A percentile compares a stretch with the other conserved stretches of the same genome.
Evolutionary conservation across 75 land plant species (phyloP).

Genomic region (Ceratopteris richardii): DNA sequence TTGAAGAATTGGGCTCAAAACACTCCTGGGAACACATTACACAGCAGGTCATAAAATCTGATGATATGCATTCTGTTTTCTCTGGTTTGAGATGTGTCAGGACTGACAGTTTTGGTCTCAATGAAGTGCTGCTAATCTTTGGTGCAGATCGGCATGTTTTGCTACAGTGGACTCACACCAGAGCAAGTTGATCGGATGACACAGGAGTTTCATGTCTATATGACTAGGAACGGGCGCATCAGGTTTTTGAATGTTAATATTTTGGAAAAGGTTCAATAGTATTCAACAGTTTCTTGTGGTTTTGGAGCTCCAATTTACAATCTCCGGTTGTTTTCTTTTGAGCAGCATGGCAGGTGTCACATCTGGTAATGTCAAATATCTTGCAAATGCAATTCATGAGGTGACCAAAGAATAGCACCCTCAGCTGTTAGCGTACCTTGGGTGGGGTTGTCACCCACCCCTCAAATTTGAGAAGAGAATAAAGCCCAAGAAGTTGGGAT

Average conservation of each 20-base stretch:
- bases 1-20: conserved; percentile 66
- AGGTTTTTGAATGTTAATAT: conserved; percentile 55
- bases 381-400: conserved; percentile 87
- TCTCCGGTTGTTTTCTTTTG: background rate
- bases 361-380: conserved; percentile 64
- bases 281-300: background rate
- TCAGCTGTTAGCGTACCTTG: background rate
- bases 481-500: too few species aligned
- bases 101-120: too few species aligned
- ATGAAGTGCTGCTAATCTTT: background rate
- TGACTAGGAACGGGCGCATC: conserved; percentile 91
- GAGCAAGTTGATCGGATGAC: conserved; percentile 92
- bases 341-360: conserved; percentile 90
- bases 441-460: background rate
- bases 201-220: conserved; percentile 73
- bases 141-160: conserved; percentile 92
- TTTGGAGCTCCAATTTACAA: background rate
- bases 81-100: background rate
- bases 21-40: conserved; percentile 81
- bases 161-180: conserved; percentile 83
- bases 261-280: background rate
- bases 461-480: too few species aligned
- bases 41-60: conserved; percentile 46
- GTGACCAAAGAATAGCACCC: conserved; percentile 41
- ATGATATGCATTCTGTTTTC: background rate